A percentile compares a stretch with the other conserved stretches of the same genome.
phyloP scores from a whole-genome alignment of 2,329 filamentous ascomycete genomes.

The Geosmithia putterillii region DNA sequence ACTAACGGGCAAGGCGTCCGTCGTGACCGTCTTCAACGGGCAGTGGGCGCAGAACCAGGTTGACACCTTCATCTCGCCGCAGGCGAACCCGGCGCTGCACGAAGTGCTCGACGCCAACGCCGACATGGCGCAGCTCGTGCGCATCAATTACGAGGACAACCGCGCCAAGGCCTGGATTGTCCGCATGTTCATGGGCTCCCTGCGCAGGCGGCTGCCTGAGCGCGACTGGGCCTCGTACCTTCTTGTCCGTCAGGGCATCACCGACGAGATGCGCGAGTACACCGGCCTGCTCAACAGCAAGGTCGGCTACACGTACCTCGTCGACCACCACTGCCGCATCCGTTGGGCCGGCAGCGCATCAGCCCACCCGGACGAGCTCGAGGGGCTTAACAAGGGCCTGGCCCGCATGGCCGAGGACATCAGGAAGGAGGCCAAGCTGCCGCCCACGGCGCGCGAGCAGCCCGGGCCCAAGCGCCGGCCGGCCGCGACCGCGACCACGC shows the following conservation, averaged over 20 bases:
- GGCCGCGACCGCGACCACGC: neutral
- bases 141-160: conserved; percentile 83
- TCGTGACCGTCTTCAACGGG: conserved; percentile 73
- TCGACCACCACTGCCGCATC: conserved; percentile 80
- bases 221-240: conserved; percentile 50
- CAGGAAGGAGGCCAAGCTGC: conserved; percentile 21
- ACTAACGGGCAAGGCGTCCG: conserved; percentile 59
- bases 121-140: conserved; percentile 59
- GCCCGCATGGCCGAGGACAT: conserved; percentile 50
- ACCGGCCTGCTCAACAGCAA: conserved; percentile 73
- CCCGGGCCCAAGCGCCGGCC: conserved; percentile 7
- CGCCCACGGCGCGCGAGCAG: conserved; percentile 19
- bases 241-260: conserved; percentile 43
- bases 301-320: conserved; percentile 85
- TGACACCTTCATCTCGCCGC: conserved; percentile 53
- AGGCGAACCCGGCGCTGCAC: conserved; percentile 58
- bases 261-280: conserved; percentile 47
- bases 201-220: conserved; percentile 36
- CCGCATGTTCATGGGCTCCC: conserved; percentile 38
- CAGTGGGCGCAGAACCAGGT: conserved; percentile 79
- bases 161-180: conserved; percentile 49
- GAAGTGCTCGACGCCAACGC: conserved; percentile 41
- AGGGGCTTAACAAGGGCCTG: conserved; percentile 53
- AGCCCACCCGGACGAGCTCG: conserved; percentile 52
- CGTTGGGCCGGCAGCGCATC: conserved; percentile 82